These are phyloP conservation scores for Prunus fruticosa DNA, from an alignment of 306 rosid species.

Conservation along the genomic window DNA sequence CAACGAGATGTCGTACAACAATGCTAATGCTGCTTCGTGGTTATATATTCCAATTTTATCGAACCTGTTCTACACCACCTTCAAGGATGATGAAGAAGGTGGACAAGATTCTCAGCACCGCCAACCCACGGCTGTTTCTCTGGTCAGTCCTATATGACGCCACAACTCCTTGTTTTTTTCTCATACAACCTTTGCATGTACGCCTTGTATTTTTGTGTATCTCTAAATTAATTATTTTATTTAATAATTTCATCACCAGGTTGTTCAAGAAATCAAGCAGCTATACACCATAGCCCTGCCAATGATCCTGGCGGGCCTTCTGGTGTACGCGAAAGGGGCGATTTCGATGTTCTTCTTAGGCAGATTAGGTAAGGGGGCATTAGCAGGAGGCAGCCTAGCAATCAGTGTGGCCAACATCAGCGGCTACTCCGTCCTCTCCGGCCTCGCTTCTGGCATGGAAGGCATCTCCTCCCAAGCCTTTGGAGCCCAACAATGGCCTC, in stretches of 20 bases:
- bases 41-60: too few relatives aligned
- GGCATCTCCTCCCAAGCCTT: conserved; percentile 53
- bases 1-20: neutral
- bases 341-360: conserved; percentile 50
- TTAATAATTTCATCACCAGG: neutral
- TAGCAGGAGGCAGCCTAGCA: conserved; percentile 44
- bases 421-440: conserved; percentile 42
- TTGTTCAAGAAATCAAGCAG: conserved; percentile 28
- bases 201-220: neutral
- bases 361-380: conserved; percentile 25
- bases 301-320: conserved; percentile 30
- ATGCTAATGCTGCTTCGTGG: too few relatives aligned
- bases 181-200: neutral
- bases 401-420: conserved; percentile 44
- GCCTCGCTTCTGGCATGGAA: conserved; percentile 49
- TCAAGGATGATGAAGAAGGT: neutral
- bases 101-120: neutral
- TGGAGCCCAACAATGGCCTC: conserved; percentile 38
- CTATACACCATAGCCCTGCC: conserved; percentile 33
- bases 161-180: neutral
- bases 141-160: neutral
- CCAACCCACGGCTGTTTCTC: neutral
- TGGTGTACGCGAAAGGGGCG: conserved; percentile 34
- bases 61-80: neutral
- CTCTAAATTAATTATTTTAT: neutral